A percentile compares a stretch with the other conserved stretches of the same genome.
These are phyloP conservation scores for Mallotus repandus DNA, from an alignment of 441 rosid species.

Conservation along the genomic window DNA sequence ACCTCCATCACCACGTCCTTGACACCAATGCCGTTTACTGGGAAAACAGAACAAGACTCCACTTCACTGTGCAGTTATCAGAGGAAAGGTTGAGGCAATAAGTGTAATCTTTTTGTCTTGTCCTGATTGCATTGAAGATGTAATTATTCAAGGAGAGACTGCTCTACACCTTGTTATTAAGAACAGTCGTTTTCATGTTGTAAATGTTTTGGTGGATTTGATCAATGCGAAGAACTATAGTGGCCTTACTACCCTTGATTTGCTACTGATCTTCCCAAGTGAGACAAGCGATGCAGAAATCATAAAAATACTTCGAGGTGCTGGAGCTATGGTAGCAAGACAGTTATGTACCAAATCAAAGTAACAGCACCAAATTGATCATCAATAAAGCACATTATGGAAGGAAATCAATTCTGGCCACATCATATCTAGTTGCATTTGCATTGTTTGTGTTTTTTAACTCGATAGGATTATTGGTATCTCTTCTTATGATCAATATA, in stretches of 20 bases:
- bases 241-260: constrained; percentile 14
- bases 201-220: constrained; percentile 34
- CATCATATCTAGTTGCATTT: background rate
- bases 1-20: too few species aligned
- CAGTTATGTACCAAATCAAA: constrained; percentile 10
- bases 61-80: constrained; percentile 40
- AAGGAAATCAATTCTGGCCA: background rate
- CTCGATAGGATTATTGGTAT: constrained; percentile 43
- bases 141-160: constrained; percentile 40
- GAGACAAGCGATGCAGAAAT: constrained; percentile 11
- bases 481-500: constrained; percentile 35
- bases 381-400: constrained; percentile 26
- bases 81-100: constrained; percentile 36
- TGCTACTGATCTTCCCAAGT: constrained; percentile 17
- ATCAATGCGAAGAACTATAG: constrained; percentile 10
- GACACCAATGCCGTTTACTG: constrained; percentile 30
- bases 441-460: constrained; percentile 31
- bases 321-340: constrained; percentile 50
- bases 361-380: constrained; percentile 27
- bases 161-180: constrained; percentile 47
- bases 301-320: constrained; percentile 8
- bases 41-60: constrained; percentile 41
- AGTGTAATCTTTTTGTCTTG: constrained; percentile 33
- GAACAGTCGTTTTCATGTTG: constrained; percentile 29
- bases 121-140: constrained; percentile 34